Base-by-base conservation (phyloP, 352 stramenopile species). In the Sclerospora graminicola region DNA sequence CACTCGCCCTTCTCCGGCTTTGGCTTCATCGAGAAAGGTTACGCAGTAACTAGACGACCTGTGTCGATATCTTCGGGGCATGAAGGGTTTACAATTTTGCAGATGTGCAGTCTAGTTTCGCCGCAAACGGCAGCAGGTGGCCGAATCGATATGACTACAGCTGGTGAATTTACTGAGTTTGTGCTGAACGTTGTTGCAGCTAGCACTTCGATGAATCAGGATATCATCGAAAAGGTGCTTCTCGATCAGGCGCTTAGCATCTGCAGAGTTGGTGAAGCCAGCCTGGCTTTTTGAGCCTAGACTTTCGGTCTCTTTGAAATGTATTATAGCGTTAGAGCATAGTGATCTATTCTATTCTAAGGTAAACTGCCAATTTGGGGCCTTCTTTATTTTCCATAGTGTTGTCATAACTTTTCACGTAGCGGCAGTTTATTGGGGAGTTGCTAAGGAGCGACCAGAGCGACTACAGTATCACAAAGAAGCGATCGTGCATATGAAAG, bases 201-300 rank as follows among this genome's bases (percentile, higher is more conserved):
- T 13, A 74, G 73, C 50, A 69, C 69, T 21, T 52, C 46, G 5
- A 57, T 51, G 34, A 73, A 49, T n/a, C 58, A 66, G 20, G 60
- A 79, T 43, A 60, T 79, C 41, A 79, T 79, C n/a, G 66, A 79
- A 45, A 79, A 79, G n/a, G 60, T 71, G 14, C 51, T 78, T 20
- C 54, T 67, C 1, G 58, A 61, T 15, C 54, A 63, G 13, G 49
- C 48, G 13, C 51, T 67, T 11, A 47, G 54, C 19, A 54, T 41
- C 4, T 48, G 31, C 8, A 37, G 48, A 8, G 16, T 36, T 26
- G 21, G 6, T 45, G 26, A 41, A 11, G 40, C 37, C 19, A 58
- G 24, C 11, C 18, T 54, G 5, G 50, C 36, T 26, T 26, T 26
- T 26, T 26, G 21, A 26, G 6, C 21, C n/a, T n/a, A n/a, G n/a